These are phyloP conservation scores for Russula dissimulans DNA, from an alignment of 768 basidiomycete genomes.

Conservation along the genomic window DNA sequence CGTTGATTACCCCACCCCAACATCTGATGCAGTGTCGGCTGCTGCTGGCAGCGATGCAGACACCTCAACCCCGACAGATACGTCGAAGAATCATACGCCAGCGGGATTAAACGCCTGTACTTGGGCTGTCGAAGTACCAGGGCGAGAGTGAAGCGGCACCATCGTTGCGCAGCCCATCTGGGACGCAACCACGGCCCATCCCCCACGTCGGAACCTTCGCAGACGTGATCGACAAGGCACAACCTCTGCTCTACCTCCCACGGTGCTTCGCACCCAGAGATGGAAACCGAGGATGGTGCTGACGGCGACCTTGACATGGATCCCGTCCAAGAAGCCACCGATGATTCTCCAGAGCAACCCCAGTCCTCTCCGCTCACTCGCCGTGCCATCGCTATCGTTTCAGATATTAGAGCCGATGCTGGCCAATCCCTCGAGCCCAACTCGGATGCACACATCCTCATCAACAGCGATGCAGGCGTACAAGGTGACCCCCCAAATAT, in stretches of 20 bases:
- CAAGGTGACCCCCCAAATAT: too few relatives aligned
- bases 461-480: slow-evolving; percentile 37
- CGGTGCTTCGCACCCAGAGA: slow-evolving; percentile 52
- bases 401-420: slow-evolving; percentile 27
- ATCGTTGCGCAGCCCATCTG: slow-evolving; percentile 58
- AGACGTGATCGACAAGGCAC: slow-evolving; percentile 21
- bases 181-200: slow-evolving; percentile 36
- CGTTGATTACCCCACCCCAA: slow-evolving; percentile 12
- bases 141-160: slow-evolving; percentile 66
- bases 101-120: too few relatives aligned
- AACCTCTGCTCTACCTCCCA: slow-evolving; percentile 21
- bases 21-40: slow-evolving; percentile 19
- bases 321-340: slow-evolving; percentile 20
- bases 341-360: slow-evolving; percentile 22
- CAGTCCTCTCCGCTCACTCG: slow-evolving; percentile 28
- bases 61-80: slow-evolving; percentile 54
- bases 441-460: slow-evolving; percentile 43
- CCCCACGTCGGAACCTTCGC: slow-evolving; percentile 24
- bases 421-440: slow-evolving; percentile 33
- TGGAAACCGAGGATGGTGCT: slow-evolving; percentile 73
- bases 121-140: slow-evolving; percentile 44
- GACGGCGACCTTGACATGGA: slow-evolving; percentile 52
- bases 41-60: slow-evolving; percentile 46
- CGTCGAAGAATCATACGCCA: slow-evolving; percentile 51
- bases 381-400: slow-evolving; percentile 40